A percentile compares a stretch with the other conserved stretches of the same genome.
Conservation (phyloP, 192 early-diverging fungal species). For the Gigaspora rosea region DNA sequence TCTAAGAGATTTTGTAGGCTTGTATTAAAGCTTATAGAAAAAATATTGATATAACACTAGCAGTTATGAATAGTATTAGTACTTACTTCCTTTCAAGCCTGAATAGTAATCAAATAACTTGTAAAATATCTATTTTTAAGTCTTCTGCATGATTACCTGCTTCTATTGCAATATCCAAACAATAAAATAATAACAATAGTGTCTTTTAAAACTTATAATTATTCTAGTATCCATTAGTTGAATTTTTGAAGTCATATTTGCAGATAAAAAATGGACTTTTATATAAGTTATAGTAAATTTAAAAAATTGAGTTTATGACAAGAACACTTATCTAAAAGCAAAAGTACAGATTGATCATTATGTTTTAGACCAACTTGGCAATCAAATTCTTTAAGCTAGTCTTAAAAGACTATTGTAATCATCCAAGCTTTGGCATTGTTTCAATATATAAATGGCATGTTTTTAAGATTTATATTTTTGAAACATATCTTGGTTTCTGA, state of each 20-base stretch:
- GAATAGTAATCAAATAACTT: too few species aligned
- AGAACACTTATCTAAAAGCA: slow-evolving; percentile 21
- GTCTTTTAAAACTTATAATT: slow-evolving; percentile 20
- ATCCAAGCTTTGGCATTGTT: slow-evolving; percentile 23
- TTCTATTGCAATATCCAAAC: too few species aligned
- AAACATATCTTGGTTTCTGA: slow-evolving; percentile 18
- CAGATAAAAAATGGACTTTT: slow-evolving; percentile 11
- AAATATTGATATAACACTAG: too few species aligned
- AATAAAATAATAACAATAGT: neutral
- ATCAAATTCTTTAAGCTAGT: slow-evolving; percentile 28
- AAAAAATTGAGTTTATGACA: slow-evolving; percentile 13
- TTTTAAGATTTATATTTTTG: slow-evolving; percentile 26
- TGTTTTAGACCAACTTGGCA: neutral
- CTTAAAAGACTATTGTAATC: slow-evolving; percentile 27
- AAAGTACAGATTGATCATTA: neutral
- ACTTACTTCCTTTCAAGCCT: too few species aligned
- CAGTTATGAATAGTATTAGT: too few species aligned
- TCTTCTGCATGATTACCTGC: too few species aligned
- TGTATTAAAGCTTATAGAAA: too few species aligned
- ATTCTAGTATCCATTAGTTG: slow-evolving; percentile 20
- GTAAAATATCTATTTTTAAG: too few species aligned
- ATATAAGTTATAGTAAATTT: neutral
- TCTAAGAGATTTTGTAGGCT: too few species aligned
- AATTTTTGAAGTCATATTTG: slow-evolving; percentile 26
- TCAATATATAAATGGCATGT: slow-evolving; percentile 15